phyloP scores from a whole-genome alignment of 768 basidiomycete genomes.

The Rossbeevera mucosa region DNA sequence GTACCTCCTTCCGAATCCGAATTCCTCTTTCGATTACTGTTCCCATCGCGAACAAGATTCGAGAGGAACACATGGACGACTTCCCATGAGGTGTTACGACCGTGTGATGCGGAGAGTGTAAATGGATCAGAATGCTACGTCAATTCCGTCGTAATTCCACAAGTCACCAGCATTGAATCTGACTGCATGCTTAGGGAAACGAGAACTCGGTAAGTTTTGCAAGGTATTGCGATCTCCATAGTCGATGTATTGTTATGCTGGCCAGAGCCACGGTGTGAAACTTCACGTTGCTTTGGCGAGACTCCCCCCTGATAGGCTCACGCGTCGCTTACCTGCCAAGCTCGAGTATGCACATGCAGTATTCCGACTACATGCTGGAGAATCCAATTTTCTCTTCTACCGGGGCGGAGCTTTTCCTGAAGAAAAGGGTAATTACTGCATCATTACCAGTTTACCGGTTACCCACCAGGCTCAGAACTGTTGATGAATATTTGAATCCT shows the following conservation, averaged over 20 bases:
- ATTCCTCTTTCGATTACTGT: slow-evolving; percentile 55
- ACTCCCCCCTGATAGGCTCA: neutral
- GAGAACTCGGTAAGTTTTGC: no score
- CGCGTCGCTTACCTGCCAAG: neutral
- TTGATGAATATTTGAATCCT: neutral
- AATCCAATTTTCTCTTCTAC: neutral
- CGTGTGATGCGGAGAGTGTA: neutral
- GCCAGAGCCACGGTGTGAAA: no score
- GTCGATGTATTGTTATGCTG: no score
- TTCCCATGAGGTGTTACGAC: neutral
- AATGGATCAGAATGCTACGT: slow-evolving; percentile 7
- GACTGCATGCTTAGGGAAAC: neutral
- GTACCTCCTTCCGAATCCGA: slow-evolving; percentile 71
- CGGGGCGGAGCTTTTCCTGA: neutral
- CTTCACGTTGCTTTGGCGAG: neutral
- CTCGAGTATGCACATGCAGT: neutral
- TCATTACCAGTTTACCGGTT: neutral
- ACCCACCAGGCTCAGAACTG: no score
- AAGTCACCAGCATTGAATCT: neutral
- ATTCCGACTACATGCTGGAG: neutral
- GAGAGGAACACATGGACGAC: slow-evolving; percentile 2
- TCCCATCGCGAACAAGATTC: neutral
- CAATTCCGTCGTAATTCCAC: slow-evolving; percentile 1
- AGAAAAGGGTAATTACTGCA: neutral
- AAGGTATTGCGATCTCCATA: neutral